A percentile compares a stretch with the other conserved stretches of the same genome.
Evolutionary conservation across 495 filamentous ascomycete genomes (phyloP).

Genomic region (Penicillium mononematosum): DNA sequence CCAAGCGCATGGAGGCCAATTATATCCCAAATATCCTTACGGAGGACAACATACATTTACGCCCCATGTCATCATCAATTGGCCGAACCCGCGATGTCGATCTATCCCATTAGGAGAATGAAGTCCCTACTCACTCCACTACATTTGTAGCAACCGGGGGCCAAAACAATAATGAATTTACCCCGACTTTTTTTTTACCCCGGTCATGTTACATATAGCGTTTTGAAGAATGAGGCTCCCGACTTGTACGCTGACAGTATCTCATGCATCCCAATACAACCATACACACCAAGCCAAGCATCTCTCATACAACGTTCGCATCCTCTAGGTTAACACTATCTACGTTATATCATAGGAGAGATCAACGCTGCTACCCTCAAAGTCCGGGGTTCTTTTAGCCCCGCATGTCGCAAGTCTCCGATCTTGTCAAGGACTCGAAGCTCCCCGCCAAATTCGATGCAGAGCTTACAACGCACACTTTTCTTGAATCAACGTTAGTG

Average conservation of each 20-base stretch:
- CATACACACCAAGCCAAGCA: not conserved
- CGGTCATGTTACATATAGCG: not conserved
- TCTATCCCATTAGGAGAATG: constrained; percentile 17
- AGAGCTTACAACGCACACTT: constrained; percentile 19
- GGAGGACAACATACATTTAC: not conserved
- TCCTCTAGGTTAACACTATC: not conserved
- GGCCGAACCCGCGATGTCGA: not conserved
- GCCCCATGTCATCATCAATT: constrained; percentile 9
- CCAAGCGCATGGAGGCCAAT: not conserved
- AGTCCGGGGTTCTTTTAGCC: not conserved
- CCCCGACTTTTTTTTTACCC: not conserved
- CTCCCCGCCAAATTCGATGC: constrained; percentile 16
- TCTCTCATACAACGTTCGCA: not conserved
- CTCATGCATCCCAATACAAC: not conserved
- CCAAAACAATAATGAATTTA: constrained; percentile 9
- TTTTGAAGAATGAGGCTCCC: not conserved
- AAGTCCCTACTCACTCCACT: not conserved
- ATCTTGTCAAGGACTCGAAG: constrained; percentile 22
- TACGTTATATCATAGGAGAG: not conserved
- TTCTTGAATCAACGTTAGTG: constrained; percentile 15
- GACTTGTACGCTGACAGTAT: not conserved
- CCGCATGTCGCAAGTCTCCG: constrained; percentile 21
- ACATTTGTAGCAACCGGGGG: not conserved
- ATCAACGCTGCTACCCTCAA: not conserved
- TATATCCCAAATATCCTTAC: not conserved